A percentile compares a stretch with the other conserved stretches of the same genome.
Evolutionary conservation across 2,329 filamentous ascomycete species (phyloP).

Genomic region (Apiospora saccharicola): DNA sequence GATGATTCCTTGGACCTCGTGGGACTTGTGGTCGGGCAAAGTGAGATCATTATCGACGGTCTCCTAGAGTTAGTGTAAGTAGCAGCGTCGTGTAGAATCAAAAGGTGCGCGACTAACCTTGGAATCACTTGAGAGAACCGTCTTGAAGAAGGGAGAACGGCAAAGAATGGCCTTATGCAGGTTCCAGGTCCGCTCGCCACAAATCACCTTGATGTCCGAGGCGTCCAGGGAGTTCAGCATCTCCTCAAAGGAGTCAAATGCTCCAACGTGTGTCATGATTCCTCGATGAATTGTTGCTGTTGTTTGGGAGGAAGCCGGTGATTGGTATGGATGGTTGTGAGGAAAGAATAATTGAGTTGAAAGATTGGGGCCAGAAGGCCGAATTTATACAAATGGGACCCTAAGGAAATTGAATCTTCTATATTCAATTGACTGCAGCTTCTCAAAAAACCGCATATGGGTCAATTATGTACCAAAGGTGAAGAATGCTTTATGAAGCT

Average conservation of each 20-base stretch:
- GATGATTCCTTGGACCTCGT: background rate
- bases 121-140: conserved; percentile 17
- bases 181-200: conserved; percentile 27
- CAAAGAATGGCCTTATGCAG: conserved; percentile 27
- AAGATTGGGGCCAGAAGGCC: too few species aligned
- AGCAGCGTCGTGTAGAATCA: background rate
- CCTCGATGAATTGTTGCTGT: too few species aligned
- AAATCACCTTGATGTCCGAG: conserved; percentile 29
- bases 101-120: background rate
- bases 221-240: accelerated
- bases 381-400: too few species aligned
- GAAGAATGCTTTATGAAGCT: too few species aligned
- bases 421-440: too few species aligned
- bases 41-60: background rate
- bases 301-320: background rate
- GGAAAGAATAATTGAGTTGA: too few species aligned
- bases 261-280: too few species aligned
- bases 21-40: background rate
- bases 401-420: too few species aligned
- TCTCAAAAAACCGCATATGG: too few species aligned
- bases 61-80: background rate
- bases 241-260: too few species aligned
- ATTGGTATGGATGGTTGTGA: background rate
- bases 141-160: conserved; percentile 28
- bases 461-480: too few species aligned